Conservation (phyloP, 805 yeast species). For the Candida cerambycidarum region DNA sequence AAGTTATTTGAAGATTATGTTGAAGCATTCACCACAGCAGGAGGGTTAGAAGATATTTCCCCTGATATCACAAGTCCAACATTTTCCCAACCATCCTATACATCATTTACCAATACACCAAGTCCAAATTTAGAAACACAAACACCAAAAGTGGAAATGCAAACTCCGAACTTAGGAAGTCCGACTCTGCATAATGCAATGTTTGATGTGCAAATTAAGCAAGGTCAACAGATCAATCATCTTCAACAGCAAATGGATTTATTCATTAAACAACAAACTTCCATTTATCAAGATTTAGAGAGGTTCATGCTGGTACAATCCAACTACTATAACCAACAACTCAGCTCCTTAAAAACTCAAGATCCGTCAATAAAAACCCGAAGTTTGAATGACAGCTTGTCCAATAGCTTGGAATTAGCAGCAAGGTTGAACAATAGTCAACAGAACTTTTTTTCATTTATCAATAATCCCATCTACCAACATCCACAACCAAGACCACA, state of each 20-base stretch:
- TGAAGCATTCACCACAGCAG: slow-evolving; percentile 9
- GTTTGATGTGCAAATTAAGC: slow-evolving; percentile 7
- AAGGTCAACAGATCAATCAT: slow-evolving; percentile 9
- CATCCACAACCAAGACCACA: not conserved
- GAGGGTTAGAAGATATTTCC: slow-evolving; percentile 6
- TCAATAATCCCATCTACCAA: slow-evolving; percentile 2
- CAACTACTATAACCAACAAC: slow-evolving; percentile 14
- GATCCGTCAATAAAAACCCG: slow-evolving; percentile 7
- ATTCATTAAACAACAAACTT: slow-evolving; percentile 15
- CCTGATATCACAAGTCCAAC: slow-evolving; percentile 5
- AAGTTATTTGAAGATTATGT: slow-evolving; percentile 19
- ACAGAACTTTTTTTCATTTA: slow-evolving; percentile 10
- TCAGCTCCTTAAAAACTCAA: slow-evolving; percentile 7
- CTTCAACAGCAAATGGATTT: slow-evolving; percentile 17
- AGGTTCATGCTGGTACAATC: slow-evolving; percentile 19
- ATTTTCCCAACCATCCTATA: slow-evolving; percentile 5
- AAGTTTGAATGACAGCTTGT: slow-evolving; percentile 16
- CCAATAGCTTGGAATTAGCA: slow-evolving; percentile 19
- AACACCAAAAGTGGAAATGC: too few relatives aligned
- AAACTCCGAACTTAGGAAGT: too few relatives aligned
- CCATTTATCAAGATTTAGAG: slow-evolving; percentile 13
- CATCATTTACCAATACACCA: not conserved
- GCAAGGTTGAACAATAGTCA: slow-evolving; percentile 14
- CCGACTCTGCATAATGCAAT: not conserved
- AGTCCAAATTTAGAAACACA: not conserved